These are phyloP conservation scores for Exophiala alcalophila DNA, from an alignment of 2,329 filamentous ascomycete genomes.

Conservation along the genomic window DNA sequence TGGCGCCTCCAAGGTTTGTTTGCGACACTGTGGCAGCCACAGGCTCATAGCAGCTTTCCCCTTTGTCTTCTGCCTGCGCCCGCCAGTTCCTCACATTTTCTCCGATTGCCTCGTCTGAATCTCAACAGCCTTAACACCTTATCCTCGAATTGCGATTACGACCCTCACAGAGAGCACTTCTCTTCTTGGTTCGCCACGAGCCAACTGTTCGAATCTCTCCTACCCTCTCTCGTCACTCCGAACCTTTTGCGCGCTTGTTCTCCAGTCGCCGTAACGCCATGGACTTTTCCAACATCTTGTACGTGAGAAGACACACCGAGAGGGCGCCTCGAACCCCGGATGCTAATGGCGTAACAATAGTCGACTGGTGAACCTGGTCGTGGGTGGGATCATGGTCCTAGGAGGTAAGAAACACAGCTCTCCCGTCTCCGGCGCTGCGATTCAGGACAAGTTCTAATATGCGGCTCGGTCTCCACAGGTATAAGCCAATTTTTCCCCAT, in stretches of 20 bases:
- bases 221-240: too few relatives aligned
- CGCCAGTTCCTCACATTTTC: neutral
- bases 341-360: conserved; percentile 48
- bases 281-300: conserved; percentile 94
- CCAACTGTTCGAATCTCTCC: too few relatives aligned
- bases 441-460: conserved; percentile 33
- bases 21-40: conserved; percentile 1
- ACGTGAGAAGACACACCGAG: conserved; percentile 44
- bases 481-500: conserved; percentile 49
- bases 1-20: too few relatives aligned
- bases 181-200: too few relatives aligned
- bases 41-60: conserved; percentile 9
- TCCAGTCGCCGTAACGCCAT: conserved; percentile 54
- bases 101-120: neutral
- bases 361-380: conserved; percentile 88
- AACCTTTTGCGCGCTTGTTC: too few relatives aligned
- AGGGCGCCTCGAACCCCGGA: neutral
- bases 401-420: conserved; percentile 60
- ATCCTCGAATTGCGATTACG: conserved; percentile 1
- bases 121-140: neutral
- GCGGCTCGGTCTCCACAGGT: conserved; percentile 27
- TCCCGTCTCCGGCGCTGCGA: conserved; percentile 4
- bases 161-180: neutral
- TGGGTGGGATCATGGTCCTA: conserved; percentile 81
- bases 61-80: conserved; percentile 22